Conservation (phyloP, 345 rosid genomes). For the Salix dunnii region DNA sequence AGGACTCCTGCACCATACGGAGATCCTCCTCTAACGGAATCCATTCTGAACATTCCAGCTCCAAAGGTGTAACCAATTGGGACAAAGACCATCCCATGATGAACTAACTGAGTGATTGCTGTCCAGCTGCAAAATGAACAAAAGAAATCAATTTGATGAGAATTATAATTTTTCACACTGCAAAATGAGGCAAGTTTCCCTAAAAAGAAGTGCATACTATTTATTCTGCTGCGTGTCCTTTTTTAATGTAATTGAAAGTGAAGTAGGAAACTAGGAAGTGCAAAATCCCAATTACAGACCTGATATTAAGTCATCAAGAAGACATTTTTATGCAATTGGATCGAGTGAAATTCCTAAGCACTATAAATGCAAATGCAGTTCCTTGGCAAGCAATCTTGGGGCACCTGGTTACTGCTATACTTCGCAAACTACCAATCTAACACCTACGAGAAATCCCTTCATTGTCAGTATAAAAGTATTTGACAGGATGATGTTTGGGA, state of each 20-base stretch:
- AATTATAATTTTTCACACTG: not conserved
- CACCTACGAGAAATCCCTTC: not conserved
- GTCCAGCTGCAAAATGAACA: conserved; percentile 46
- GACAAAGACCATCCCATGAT: conserved; percentile 84
- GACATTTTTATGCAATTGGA: not conserved
- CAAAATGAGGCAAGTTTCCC: not conserved
- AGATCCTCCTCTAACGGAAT: conserved; percentile 66
- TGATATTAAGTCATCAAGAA: not conserved
- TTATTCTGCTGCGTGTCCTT: too few species aligned
- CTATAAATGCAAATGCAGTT: not conserved
- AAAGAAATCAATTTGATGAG: not conserved
- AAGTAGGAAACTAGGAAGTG: not conserved
- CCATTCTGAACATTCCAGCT: conserved; percentile 79
- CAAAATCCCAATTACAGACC: not conserved
- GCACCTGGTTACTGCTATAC: not conserved
- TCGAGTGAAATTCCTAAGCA: not conserved
- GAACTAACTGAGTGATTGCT: conserved; percentile 70
- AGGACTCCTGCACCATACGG: conserved; percentile 70
- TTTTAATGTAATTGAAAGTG: not conserved
- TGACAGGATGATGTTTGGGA: not conserved
- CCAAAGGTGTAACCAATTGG: conserved; percentile 84
- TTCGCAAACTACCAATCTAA: not conserved
- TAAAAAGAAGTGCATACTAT: not conserved
- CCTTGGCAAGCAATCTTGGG: not conserved
- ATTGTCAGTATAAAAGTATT: not conserved